Evolutionary conservation across 2,329 filamentous ascomycete species (phyloP), one percentile per base, ranked within the genome.

Genomic region (Phialophora macrospora): DNA sequence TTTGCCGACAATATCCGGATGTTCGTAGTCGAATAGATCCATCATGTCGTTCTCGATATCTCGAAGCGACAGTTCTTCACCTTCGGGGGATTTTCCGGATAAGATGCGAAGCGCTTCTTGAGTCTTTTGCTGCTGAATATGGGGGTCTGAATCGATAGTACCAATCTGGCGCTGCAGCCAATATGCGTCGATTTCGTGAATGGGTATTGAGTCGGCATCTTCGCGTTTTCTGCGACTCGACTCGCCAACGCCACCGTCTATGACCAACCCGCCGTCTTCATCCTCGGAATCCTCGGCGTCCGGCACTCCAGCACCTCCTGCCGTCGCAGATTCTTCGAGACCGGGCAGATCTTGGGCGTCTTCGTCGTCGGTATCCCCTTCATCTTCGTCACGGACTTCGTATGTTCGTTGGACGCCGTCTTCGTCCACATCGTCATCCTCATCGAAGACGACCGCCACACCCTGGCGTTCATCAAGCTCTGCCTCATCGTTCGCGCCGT

Each of bases 1-100:
- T 77, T 92, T 94, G 70, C 92, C 89, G 28, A 98, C 95, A 62
- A 97, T 84, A 70, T 97, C 93, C 67, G 96, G 92, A 74, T 97
- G 91, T 73, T 98, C 94, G 74, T 96, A 99, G 74, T 99, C 95
- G 73, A 99, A 98, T 0, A 99, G 85, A 73, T 97, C 95, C 91
- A 98, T 98, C 64, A 99, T 83, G 69, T 99, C 95, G 77, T 99
- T 99, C 75, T 99, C 95, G 63, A 98, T 93, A 74, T 99, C 94
- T 73, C 94, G 89, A 32, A 98, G 82, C 14, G 91, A 85, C 77
- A 91, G 93, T 74, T 96, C 92, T 66, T 94, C 89, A 17, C 90
- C 93, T 62, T 90, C 89, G 58, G 86, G 77, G 7, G 88, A 84
- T 68, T 90, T 85, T 52, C 91, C 93, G 32, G 91, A 90, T 61